phyloP scores from a whole-genome alignment of 768 basidiomycete species.

The Exsudoporus frostii region DNA sequence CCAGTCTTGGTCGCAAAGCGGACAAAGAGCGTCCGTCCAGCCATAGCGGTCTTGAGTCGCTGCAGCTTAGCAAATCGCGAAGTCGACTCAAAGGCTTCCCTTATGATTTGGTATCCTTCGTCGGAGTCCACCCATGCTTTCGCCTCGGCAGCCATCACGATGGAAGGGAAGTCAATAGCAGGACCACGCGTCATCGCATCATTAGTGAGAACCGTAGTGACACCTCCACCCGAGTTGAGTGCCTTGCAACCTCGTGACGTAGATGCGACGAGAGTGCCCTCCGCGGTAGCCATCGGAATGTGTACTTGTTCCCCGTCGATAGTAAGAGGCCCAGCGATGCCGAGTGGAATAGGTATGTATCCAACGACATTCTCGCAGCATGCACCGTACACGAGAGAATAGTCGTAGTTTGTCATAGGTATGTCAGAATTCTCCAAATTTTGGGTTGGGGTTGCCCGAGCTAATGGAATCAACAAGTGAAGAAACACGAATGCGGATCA shows the following conservation, averaged over 20 bases:
- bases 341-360: constrained; percentile 93
- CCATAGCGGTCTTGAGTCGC: constrained; percentile 83
- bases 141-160: constrained; percentile 77
- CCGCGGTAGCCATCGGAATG: constrained; percentile 99
- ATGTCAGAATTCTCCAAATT: constrained; percentile 81
- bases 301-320: constrained; percentile 82
- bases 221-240: constrained; percentile 93
- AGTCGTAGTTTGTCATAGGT: constrained; percentile 86
- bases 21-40: constrained; percentile 90
- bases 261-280: constrained; percentile 96
- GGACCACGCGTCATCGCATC: constrained; percentile 99
- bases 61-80: constrained; percentile 88
- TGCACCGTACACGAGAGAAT: constrained; percentile 88
- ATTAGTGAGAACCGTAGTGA: constrained; percentile 85
- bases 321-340: constrained; percentile 92
- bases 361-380: constrained; percentile 99
- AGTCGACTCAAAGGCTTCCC: constrained; percentile 89
- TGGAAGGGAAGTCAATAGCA: constrained; percentile 90
- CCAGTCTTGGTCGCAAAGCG: constrained; percentile 94
- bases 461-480: constrained; percentile 35
- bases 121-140: constrained; percentile 84
- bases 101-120: constrained; percentile 73
- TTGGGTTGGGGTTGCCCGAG: constrained; percentile 80
- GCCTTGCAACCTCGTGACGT: constrained; percentile 98
- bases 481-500: neutral